Percentiles rank a stretch among this genome's conserved stretches.
phyloP scores from a whole-genome alignment of 805 yeast genomes.

The Ogataea naganishii region DNA sequence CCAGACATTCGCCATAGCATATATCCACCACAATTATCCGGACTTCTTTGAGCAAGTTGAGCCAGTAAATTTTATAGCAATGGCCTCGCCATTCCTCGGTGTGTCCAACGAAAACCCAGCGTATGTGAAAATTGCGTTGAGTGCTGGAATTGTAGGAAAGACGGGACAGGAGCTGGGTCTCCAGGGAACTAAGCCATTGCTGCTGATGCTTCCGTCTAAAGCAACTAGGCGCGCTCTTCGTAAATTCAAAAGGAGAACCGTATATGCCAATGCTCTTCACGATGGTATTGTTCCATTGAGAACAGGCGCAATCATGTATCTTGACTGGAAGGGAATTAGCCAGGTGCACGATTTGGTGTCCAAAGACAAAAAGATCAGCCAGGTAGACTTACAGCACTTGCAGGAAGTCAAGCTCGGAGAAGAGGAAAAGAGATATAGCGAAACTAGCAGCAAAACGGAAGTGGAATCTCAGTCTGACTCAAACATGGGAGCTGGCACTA shows the following conservation, averaged over 20 bases:
- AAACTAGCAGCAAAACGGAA: slow-evolving; percentile 7
- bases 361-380: slow-evolving; percentile 2
- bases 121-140: slow-evolving; percentile 74
- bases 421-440: too few relatives aligned
- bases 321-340: slow-evolving; percentile 75
- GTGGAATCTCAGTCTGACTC: slow-evolving; percentile 5
- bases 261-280: slow-evolving; percentile 83
- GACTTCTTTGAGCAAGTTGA: slow-evolving; percentile 54
- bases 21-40: slow-evolving; percentile 61
- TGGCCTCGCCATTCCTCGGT: slow-evolving; percentile 89
- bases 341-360: slow-evolving; percentile 31
- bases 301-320: slow-evolving; percentile 75
- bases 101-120: slow-evolving; percentile 82
- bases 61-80: slow-evolving; percentile 71
- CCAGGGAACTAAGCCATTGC: slow-evolving; percentile 47
- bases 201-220: slow-evolving; percentile 68
- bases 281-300: slow-evolving; percentile 96
- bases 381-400: slow-evolving; percentile 1
- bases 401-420: slow-evolving; percentile 2
- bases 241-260: slow-evolving; percentile 60
- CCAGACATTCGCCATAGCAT: slow-evolving; percentile 85
- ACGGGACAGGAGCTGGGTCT: slow-evolving; percentile 89
- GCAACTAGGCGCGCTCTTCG: slow-evolving; percentile 60
- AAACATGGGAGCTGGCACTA: too few relatives aligned
- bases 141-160: slow-evolving; percentile 83